These are phyloP conservation scores for Umbelopsis ramanniana DNA, from an alignment of 192 early-diverging fungal species.

Conservation along the genomic window DNA sequence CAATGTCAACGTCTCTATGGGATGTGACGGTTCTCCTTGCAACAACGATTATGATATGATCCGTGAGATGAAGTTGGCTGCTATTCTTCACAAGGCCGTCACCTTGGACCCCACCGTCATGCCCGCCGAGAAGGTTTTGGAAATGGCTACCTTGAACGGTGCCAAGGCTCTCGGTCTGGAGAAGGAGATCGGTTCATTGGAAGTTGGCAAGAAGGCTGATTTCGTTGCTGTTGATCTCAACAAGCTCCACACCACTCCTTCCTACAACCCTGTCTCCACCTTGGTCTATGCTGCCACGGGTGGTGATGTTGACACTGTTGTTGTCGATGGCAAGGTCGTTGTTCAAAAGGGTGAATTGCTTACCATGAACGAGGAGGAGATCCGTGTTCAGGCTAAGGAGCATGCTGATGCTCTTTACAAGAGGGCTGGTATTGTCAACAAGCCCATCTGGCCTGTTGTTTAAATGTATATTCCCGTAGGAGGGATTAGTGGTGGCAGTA, in stretches of 20 bases:
- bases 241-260: slow-evolving; percentile 27
- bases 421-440: slow-evolving; percentile 26
- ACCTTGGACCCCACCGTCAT: slow-evolving; percentile 26
- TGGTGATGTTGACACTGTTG: slow-evolving; percentile 24
- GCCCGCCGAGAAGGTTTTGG: slow-evolving; percentile 28
- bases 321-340: slow-evolving; percentile 24
- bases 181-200: slow-evolving; percentile 30
- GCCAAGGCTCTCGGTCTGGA: slow-evolving; percentile 30
- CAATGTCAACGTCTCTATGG: slow-evolving; percentile 28
- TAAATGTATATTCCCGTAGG: background rate
- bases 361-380: slow-evolving; percentile 25
- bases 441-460: slow-evolving; percentile 32
- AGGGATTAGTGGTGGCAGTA: slow-evolving; percentile 27
- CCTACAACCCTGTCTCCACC: slow-evolving; percentile 24
- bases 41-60: slow-evolving; percentile 30
- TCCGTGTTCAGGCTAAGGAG: slow-evolving; percentile 6
- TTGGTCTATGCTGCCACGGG: slow-evolving; percentile 30
- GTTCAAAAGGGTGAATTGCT: slow-evolving; percentile 21
- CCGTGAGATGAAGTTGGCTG: slow-evolving; percentile 33
- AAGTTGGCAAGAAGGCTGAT: slow-evolving; percentile 32
- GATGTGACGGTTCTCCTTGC: slow-evolving; percentile 27
- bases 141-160: slow-evolving; percentile 35
- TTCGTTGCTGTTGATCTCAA: slow-evolving; percentile 29
- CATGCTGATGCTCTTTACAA: slow-evolving; percentile 26
- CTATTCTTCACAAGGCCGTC: slow-evolving; percentile 28